These are phyloP conservation scores for Ogataea parapolymorpha DNA, from an alignment of 805 yeast genomes.

Conservation along the genomic window DNA sequence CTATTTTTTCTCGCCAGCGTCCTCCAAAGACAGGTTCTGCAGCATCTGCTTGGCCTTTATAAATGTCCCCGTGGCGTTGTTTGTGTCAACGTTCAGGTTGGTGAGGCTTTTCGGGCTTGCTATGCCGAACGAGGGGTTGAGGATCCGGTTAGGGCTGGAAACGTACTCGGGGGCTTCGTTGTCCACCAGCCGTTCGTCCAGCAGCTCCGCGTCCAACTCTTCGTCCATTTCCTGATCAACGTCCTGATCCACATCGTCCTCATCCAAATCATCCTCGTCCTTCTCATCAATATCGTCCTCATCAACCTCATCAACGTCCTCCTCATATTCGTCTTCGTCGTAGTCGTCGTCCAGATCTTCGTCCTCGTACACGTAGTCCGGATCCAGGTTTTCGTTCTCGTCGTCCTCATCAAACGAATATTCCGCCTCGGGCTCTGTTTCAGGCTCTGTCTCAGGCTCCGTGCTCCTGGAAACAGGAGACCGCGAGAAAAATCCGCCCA, in stretches of 20 bases:
- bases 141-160: slow-evolving; percentile 2
- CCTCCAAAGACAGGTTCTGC: slow-evolving; percentile 15
- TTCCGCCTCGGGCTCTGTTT: slow-evolving; percentile 34
- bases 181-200: slow-evolving; percentile 12
- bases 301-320: slow-evolving; percentile 15
- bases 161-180: slow-evolving; percentile 3
- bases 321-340: slow-evolving; percentile 27
- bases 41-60: slow-evolving; percentile 25
- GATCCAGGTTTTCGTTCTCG: slow-evolving; percentile 32
- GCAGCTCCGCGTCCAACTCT: slow-evolving; percentile 14
- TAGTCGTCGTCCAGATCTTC: slow-evolving; percentile 28
- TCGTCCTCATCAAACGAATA: slow-evolving; percentile 22
- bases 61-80: slow-evolving; percentile 23
- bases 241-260: slow-evolving; percentile 24
- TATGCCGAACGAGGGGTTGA: slow-evolving; percentile 14
- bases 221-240: slow-evolving; percentile 31
- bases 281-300: slow-evolving; percentile 23
- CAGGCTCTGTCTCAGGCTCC: slow-evolving; percentile 27
- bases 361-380: slow-evolving; percentile 33
- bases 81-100: slow-evolving; percentile 14
- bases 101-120: slow-evolving; percentile 14
- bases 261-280: slow-evolving; percentile 16
- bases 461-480: slow-evolving; percentile 19
- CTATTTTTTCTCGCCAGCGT: neutral
- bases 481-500: slow-evolving; percentile 19